Conservation (phyloP, 306 rosid genomes). For the Mucuna pruriens region DNA sequence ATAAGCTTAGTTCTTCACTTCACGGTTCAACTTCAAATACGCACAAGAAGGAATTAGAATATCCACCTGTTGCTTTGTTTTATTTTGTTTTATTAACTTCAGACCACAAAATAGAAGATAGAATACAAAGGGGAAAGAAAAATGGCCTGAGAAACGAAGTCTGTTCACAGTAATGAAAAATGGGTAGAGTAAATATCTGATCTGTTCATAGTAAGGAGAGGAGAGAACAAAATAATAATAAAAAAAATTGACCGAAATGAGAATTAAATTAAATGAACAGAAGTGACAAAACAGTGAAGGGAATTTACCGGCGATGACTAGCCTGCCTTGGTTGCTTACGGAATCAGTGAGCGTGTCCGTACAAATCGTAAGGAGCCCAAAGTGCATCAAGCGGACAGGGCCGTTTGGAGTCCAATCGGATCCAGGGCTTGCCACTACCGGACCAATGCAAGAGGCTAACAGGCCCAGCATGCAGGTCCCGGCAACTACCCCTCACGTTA, state of each 20-base stretch:
- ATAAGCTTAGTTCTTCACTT: not conserved
- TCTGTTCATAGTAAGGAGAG: slow-evolving; percentile 31
- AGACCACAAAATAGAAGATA: slow-evolving; percentile 33
- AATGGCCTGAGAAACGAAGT: slow-evolving; percentile 11
- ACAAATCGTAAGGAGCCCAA: slow-evolving; percentile 76
- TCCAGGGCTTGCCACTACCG: slow-evolving; percentile 76
- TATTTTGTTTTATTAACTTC: slow-evolving; percentile 52
- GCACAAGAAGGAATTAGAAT: slow-evolving; percentile 40
- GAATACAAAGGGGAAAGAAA: slow-evolving; percentile 36
- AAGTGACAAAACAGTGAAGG: slow-evolving; percentile 41
- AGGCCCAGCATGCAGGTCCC: slow-evolving; percentile 69
- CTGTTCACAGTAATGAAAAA: not conserved
- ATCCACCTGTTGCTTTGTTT: not conserved
- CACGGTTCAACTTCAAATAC: not conserved
- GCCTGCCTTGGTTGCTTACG: not conserved
- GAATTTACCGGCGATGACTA: slow-evolving; percentile 56
- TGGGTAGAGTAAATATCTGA: slow-evolving; percentile 30
- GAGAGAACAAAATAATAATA: not conserved
- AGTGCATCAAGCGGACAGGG: slow-evolving; percentile 65
- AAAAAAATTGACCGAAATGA: slow-evolving; percentile 20
- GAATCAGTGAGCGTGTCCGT: slow-evolving; percentile 55
- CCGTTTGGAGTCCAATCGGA: slow-evolving; percentile 54
- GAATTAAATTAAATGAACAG: slow-evolving; percentile 38
- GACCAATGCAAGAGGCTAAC: slow-evolving; percentile 79
- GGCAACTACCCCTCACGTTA: slow-evolving; percentile 69